A percentile compares a stretch with the other conserved stretches of the same genome.
These are phyloP conservation scores for Yamadazyma siamensis DNA, from an alignment of 1,139 yeast genomes.

Conservation along the genomic window DNA sequence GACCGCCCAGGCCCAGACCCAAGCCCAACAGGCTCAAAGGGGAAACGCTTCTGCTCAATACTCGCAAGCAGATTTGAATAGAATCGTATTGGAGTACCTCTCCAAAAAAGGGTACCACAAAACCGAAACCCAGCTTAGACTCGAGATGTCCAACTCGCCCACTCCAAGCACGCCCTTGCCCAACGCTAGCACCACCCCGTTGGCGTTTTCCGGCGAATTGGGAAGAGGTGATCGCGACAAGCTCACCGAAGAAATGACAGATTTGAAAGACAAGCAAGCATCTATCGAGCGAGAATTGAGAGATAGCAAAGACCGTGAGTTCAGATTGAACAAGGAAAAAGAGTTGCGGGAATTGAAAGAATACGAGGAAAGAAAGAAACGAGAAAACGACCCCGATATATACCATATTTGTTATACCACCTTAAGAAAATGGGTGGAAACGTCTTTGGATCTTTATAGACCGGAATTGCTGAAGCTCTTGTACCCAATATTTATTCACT, in stretches of 20 bases:
- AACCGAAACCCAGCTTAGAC: constrained; percentile 90
- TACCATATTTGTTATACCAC: constrained; percentile 77
- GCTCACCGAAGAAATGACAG: constrained; percentile 36
- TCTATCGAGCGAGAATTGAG: constrained; percentile 37
- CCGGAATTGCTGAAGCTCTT: constrained; percentile 81
- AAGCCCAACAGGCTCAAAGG: constrained; percentile 4
- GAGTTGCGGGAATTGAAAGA: constrained; percentile 41
- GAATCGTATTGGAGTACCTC: constrained; percentile 87
- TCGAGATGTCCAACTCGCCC: constrained; percentile 75
- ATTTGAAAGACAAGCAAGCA: constrained; percentile 34
- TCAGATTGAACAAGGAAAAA: constrained; percentile 37
- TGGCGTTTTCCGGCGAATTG: constrained; percentile 38
- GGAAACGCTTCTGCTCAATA: constrained; percentile 26
- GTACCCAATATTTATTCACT: constrained; percentile 88
- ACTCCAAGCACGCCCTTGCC: constrained; percentile 54
- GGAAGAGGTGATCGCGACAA: constrained; percentile 24
- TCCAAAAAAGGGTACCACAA: constrained; percentile 91
- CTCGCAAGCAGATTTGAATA: constrained; percentile 76
- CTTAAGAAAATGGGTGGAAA: constrained; percentile 85
- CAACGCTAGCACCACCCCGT: constrained; percentile 39
- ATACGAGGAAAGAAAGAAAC: constrained; percentile 35
- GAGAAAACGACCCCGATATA: constrained; percentile 60
- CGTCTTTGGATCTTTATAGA: constrained; percentile 86
- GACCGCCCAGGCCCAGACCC: constrained; percentile 8
- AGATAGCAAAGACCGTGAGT: constrained; percentile 41